Conservation (phyloP, 768 basidiomycete genomes). For the Suillus subluteus region DNA sequence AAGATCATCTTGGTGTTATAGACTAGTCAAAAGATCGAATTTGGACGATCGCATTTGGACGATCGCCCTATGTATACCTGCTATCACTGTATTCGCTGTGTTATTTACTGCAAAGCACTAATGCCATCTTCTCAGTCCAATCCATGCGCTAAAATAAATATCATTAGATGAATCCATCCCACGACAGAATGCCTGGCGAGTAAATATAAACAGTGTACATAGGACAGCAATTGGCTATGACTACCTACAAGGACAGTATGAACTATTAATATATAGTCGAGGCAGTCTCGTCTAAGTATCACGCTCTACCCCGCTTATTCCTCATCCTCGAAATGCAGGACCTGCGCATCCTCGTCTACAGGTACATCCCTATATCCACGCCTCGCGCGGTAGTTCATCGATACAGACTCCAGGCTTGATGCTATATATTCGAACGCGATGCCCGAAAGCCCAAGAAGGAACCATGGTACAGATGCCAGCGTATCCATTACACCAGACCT, state of each 20-base stretch:
- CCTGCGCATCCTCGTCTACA: constrained; percentile 88
- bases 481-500: constrained; percentile 65
- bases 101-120: constrained; percentile 2
- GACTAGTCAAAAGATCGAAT: constrained; percentile 47
- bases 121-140: neutral
- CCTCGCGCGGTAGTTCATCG: constrained; percentile 46
- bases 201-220: constrained; percentile 1
- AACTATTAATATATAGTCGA: constrained; percentile 5
- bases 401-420: constrained; percentile 45
- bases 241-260: neutral
- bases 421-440: constrained; percentile 72
- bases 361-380: constrained; percentile 78
- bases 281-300: neutral
- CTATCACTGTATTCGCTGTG: constrained; percentile 7
- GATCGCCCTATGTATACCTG: constrained; percentile 5
- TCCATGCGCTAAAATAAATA: neutral
- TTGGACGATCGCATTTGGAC: constrained; percentile 10
- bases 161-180: neutral
- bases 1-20: constrained; percentile 95
- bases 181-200: neutral
- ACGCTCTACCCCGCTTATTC: constrained; percentile 33
- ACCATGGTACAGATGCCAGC: constrained; percentile 89
- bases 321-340: constrained; percentile 85
- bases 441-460: constrained; percentile 76
- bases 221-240: neutral